Base-by-base conservation (phyloP, 164 flowering plant genomes). In the Malania oleifera region DNA sequence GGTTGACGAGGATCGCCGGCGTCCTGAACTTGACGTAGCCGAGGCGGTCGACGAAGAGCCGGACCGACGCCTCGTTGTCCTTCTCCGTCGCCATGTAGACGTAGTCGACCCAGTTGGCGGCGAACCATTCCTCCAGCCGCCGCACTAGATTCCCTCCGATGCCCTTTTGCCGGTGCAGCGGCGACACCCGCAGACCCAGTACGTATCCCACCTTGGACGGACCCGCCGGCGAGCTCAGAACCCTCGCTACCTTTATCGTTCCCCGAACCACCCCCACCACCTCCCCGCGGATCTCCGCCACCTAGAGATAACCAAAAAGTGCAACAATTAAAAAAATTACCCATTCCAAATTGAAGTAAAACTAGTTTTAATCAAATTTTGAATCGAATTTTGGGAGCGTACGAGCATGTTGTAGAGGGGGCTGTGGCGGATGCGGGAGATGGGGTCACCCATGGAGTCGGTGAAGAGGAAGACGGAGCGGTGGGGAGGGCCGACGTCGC, bases 31-130 rank as follows among this genome's bases (percentile, higher is more conserved):
- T 65, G 57, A 48, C 51, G 52, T 68, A 88, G 12, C 80, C 76
- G 9, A 72, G 71, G 57, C 73, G 78, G 60, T 74, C 31, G 0
- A 63, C 48, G 76, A 88, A 88, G 38, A 88, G 84, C 26, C 70
- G 70, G 15, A 74, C 67, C 0, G 96, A 88, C 2, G 90, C 85
- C 12, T 64, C 54, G 40, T 88, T 88, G 27, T 80, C 81, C 34
- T 81, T 82, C 66, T 79, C 86, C 0, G 96, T 84, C 4, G 96
- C 96, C 82, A 88, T 78, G 74, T 86, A 88, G 0, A 85, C 74
- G 18, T 74, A 81, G 12, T 86, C 88, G 1, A 71, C 92, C 5
- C 57, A 52, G 53, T 78, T 70, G 55, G 61, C 37, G 2, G 40
- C n/a, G 71, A 88, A 80, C 96, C 96, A 88, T 51, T 79, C 69